phyloP scores from a whole-genome alignment of 176 grass and related monocot species.

The Rhynchospora pubera region DNA sequence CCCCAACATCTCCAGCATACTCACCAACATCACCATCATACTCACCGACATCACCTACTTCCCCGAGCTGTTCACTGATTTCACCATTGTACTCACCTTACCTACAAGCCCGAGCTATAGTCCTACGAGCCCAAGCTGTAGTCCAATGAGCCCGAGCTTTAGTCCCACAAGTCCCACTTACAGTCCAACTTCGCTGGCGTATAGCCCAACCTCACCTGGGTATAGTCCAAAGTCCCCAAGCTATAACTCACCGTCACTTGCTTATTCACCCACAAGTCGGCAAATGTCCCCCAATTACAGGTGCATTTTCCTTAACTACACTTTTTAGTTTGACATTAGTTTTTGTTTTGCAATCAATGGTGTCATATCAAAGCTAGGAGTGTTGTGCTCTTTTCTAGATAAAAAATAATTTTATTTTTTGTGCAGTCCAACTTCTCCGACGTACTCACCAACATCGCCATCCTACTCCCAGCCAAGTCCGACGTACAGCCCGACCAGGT shows the following conservation, averaged over 20 bases:
- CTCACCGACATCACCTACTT: constrained; percentile 5
- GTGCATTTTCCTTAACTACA: background rate
- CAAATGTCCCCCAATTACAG: constrained; percentile 22
- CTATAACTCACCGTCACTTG: constrained; percentile 18
- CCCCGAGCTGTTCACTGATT: constrained; percentile 6
- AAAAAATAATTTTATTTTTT: background rate
- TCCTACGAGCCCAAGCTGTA: too few species aligned
- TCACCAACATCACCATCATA: constrained; percentile 2
- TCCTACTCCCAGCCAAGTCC: constrained; percentile 73
- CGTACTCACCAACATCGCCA: constrained; percentile 88
- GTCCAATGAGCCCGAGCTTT: too few species aligned
- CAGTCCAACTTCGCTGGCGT: constrained; percentile 1
- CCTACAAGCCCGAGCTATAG: constrained; percentile 7
- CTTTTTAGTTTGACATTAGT: background rate
- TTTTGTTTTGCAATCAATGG: background rate
- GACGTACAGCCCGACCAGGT: constrained; percentile 86
- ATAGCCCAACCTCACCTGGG: constrained; percentile 10
- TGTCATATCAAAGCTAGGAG: background rate
- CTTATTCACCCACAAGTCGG: constrained; percentile 11
- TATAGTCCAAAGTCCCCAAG: constrained; percentile 16
- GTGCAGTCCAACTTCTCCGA: constrained; percentile 65
- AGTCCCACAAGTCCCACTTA: constrained; percentile 50
- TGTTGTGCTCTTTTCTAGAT: background rate
- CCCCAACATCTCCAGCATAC: background rate
- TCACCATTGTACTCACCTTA: constrained; percentile 14